Evolutionary conservation across 1,284 basidiomycete genomes (phyloP), one percentile per base, ranked within the genome.

Genomic region (Grifola frondosa): DNA sequence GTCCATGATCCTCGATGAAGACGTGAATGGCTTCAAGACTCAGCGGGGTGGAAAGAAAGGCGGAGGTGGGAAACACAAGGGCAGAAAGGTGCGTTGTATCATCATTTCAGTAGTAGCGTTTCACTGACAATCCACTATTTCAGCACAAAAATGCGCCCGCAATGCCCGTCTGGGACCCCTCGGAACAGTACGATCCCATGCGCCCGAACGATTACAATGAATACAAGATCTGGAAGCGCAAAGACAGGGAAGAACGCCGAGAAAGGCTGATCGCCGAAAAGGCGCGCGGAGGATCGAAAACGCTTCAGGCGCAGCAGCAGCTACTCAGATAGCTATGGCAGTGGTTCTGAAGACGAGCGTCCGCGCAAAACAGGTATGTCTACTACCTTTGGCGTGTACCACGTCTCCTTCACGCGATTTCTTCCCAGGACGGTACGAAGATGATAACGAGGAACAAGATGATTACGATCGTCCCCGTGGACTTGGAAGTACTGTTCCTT

Each of bases 181-280:
- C 66, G 45, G 89, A 91, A 54, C 72, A 71, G 23, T 93, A 93
- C 57, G 89, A 92, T 50, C 85, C 88, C 3, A 65, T 81, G 22
- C 77, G 85, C 24, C 90, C 91, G 3, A 92, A 91, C 50, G 90
- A 93, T 54, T 93, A 92, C 64, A 84, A 84, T 52, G 88, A 91
- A 55, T 90, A 82, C 69, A 91, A 90, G 58, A 56, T 78, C 10
- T 90, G 81, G 80, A 84, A 83, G 51, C 78, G 80, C 50, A 80
- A 78, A 43, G 85, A 89, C 22, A 76, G 77, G 25, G 85, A 86
- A 36, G 85, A 89, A 51, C 69, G 79, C 23, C 73, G 82, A 6
- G 77, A 83, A 44, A 75, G 81, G 13, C 21, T 54, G 20, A 61
- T 82, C 4, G 77, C 74, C 8, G 79, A 84, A 50, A 73, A 80